Base-by-base conservation (phyloP, 2,329 filamentous ascomycete genomes). In the Pseudogymnoascus sp. region DNA sequence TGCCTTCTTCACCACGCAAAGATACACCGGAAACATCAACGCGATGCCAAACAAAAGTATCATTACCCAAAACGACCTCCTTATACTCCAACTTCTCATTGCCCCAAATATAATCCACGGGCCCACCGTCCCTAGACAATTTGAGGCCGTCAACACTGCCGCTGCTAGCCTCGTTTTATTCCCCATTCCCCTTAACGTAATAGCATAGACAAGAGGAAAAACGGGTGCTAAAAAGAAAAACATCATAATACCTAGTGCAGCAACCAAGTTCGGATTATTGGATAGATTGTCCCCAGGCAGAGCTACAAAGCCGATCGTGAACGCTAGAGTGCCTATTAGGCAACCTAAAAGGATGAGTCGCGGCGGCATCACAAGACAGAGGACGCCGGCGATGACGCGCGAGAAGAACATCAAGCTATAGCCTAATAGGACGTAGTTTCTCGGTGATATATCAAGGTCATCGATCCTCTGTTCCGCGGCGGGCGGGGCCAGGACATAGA, bases 161-260 rank as follows among this genome's bases (percentile, higher is more conserved):
- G 88, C 87, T 0, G 88, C 90, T 58, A 87, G 82, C 75, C 95
- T 95, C 3, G 88, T 92, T 66, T 90, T 82, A n/a, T 83, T 81
- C 0, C 91, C 91, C 59, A 95, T 83, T 0, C 91, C 90, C 2
- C 90, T 84, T 63, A 96, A 86, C 2, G 88, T 89, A 10, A 94
- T 81, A 3, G 89, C 86, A 67, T 92, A 91, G 64, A 94, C 86
- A 1, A 92, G 85, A 0, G 92, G 91, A 79, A 90, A 96, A 67
- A 90, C 84, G 60, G 91, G 90, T 0, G 87, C 89, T 72, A 93
- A 90, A 69, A 89, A 90, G 73, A 95, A 90, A 66, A 90, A 87
- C 65, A 89, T 88, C 29, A 92, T 68, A 39, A 87, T n/a, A n/a
- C n/a, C n/a, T n/a, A n/a, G n/a, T n/a, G n/a, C n/a, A n/a, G n/a